Evolutionary conservation across 192 early-diverging fungal species (phyloP).

Genomic region (Glomus cerebriforme): DNA sequence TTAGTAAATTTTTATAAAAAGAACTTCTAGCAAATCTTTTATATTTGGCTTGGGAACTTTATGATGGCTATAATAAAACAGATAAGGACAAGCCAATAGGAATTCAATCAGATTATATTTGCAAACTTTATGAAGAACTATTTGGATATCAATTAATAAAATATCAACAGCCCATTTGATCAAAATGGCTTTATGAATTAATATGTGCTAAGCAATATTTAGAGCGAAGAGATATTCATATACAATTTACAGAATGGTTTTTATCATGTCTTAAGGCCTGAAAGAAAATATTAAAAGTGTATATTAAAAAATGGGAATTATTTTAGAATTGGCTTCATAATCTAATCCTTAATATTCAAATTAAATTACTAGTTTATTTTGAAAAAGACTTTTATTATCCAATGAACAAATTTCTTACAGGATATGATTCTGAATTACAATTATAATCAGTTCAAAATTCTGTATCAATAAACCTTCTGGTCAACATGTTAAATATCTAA

Average conservation of each 20-base stretch:
- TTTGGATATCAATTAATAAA: too few relatives aligned
- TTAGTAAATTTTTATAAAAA: neutral
- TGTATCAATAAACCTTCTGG: neutral
- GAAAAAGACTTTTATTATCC: neutral
- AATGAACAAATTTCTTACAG: neutral
- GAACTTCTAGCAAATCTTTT: neutral
- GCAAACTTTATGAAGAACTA: too few relatives aligned
- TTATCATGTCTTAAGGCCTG: neutral
- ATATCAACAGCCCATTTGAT: too few relatives aligned
- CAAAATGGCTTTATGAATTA: neutral
- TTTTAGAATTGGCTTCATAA: neutral
- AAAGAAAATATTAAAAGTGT: neutral
- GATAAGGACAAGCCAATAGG: too few relatives aligned
- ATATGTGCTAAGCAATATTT: constrained; percentile 8
- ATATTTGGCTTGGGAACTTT: neutral
- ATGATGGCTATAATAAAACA: neutral
- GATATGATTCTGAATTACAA: neutral
- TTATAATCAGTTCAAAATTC: neutral
- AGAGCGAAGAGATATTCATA: neutral
- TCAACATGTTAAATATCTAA: neutral
- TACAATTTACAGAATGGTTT: neutral
- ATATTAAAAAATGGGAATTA: neutral
- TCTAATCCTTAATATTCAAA: constrained; percentile 1
- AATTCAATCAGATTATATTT: too few relatives aligned
- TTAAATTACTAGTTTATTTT: neutral